phyloP scores from a whole-genome alignment of 345 rosid species.

The Reutealis trisperma region DNA sequence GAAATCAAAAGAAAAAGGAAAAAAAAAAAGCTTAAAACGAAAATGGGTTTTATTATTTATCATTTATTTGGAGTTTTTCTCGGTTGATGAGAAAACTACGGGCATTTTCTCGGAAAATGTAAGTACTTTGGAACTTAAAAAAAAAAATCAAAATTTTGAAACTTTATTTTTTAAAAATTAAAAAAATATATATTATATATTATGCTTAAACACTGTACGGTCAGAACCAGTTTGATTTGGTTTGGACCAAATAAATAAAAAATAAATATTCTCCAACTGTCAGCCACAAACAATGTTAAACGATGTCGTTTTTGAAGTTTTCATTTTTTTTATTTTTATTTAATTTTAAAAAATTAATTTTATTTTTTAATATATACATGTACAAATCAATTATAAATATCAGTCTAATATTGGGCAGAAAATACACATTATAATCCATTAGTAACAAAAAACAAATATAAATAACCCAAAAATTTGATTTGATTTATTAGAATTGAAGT shows the following conservation, averaged over 20 bases:
- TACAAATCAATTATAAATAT: too few species aligned
- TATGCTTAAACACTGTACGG: background rate
- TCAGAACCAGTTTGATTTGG: background rate
- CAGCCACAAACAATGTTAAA: background rate
- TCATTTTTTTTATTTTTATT: too few species aligned
- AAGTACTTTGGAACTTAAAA: slow-evolving; percentile 11
- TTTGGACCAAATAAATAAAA: background rate
- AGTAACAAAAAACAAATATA: too few species aligned
- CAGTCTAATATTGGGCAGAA: too few species aligned
- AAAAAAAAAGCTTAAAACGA: background rate
- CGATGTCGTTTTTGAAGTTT: background rate
- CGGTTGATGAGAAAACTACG: slow-evolving; percentile 25
- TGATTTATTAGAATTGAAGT: too few species aligned
- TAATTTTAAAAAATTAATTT: too few species aligned
- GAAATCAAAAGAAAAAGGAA: background rate
- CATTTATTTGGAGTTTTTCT: background rate
- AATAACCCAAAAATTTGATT: too few species aligned
- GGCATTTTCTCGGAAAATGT: slow-evolving; percentile 27
- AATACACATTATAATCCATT: too few species aligned
- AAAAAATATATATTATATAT: too few species aligned
- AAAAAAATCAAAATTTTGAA: background rate
- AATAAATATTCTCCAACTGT: background rate
- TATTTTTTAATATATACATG: too few species aligned
- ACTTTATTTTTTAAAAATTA: background rate
- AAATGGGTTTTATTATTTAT: background rate